phyloP scores from a whole-genome alignment of 2,329 filamentous ascomycete genomes.

The Fusarium liriodendri region DNA sequence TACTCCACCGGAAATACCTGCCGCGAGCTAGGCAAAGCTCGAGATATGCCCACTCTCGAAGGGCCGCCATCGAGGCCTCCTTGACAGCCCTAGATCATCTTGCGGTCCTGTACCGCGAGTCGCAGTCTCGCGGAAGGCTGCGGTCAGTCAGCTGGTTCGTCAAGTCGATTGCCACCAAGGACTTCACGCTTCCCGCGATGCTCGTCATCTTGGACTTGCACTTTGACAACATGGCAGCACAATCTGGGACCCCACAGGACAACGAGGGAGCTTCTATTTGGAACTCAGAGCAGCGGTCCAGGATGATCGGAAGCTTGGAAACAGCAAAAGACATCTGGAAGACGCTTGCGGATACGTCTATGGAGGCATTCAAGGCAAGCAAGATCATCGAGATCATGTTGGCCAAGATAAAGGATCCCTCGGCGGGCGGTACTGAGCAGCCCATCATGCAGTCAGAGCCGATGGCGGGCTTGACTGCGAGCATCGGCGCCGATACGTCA shows the following conservation, averaged over 20 bases:
- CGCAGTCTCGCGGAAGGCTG: slow-evolving; percentile 76
- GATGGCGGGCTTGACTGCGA: slow-evolving; percentile 47
- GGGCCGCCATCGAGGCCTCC: slow-evolving; percentile 86
- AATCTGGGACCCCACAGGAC: slow-evolving; percentile 53
- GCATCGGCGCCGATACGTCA: slow-evolving; percentile 52
- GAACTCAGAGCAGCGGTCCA: slow-evolving; percentile 70
- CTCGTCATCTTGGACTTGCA: slow-evolving; percentile 86
- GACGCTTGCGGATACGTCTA: slow-evolving; percentile 77
- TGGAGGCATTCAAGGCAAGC: slow-evolving; percentile 91
- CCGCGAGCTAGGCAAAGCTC: slow-evolving; percentile 81
- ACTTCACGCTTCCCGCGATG: slow-evolving; percentile 89
- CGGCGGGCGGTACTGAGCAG: slow-evolving; percentile 13
- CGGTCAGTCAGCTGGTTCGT: slow-evolving; percentile 82
- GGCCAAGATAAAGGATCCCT: slow-evolving; percentile 70
- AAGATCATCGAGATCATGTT: slow-evolving; percentile 87
- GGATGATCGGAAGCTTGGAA: slow-evolving; percentile 82
- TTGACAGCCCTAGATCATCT: slow-evolving; percentile 85
- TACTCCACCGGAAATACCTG: slow-evolving; percentile 90
- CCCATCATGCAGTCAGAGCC: slow-evolving; percentile 32
- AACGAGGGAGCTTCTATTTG: slow-evolving; percentile 65
- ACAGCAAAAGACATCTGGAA: slow-evolving; percentile 84
- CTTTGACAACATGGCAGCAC: slow-evolving; percentile 66
- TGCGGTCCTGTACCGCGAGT: slow-evolving; percentile 79
- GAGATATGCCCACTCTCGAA: slow-evolving; percentile 85
- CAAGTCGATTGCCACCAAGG: slow-evolving; percentile 81